These are phyloP conservation scores for Pseudocercospora macadamiae DNA, from an alignment of 2,329 filamentous ascomycete genomes.

Conservation along the genomic window DNA sequence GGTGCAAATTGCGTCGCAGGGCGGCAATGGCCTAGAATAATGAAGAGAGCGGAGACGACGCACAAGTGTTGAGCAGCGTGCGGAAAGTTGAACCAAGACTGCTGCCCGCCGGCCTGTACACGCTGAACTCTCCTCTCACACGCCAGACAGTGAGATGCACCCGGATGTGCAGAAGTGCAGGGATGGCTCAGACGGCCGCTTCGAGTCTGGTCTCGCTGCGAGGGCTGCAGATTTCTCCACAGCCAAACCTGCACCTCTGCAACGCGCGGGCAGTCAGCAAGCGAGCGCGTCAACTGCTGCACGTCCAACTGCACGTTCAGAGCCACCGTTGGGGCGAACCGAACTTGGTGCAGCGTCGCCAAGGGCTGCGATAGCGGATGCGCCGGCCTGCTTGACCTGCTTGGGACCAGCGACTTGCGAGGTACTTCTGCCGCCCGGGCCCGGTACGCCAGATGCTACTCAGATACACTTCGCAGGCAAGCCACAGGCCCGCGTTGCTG, in stretches of 20 bases:
- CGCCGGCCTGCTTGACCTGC: slow-evolving; percentile 17
- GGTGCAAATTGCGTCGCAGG: not conserved
- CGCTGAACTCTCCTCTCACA: not conserved
- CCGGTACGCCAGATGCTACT: not conserved
- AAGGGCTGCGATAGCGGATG: slow-evolving; percentile 26
- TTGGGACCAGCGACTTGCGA: not conserved
- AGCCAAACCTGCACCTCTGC: no score
- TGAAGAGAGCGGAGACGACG: not conserved
- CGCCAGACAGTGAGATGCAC: not conserved
- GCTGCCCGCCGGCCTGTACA: not conserved
- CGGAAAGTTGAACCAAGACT: slow-evolving; percentile 5
- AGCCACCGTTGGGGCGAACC: slow-evolving; percentile 24
- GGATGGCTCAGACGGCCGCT: slow-evolving; percentile 3
- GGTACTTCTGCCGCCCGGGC: slow-evolving; percentile 15
- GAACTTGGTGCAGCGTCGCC: slow-evolving; percentile 18
- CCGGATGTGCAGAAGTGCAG: not conserved
- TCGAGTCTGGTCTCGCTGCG: slow-evolving; percentile 8
- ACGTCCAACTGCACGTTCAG: slow-evolving; percentile 16
- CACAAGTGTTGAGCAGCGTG: slow-evolving; percentile 4
- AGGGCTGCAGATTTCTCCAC: slow-evolving; percentile 10
- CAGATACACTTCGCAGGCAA: not conserved
- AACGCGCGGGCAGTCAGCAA: slow-evolving; percentile 14
- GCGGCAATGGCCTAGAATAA: not conserved
- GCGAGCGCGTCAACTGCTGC: slow-evolving; percentile 15
- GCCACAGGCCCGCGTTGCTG: not conserved